Conservation (phyloP, 768 basidiomycete species). For the Tylopilus vinaceipallidus region DNA sequence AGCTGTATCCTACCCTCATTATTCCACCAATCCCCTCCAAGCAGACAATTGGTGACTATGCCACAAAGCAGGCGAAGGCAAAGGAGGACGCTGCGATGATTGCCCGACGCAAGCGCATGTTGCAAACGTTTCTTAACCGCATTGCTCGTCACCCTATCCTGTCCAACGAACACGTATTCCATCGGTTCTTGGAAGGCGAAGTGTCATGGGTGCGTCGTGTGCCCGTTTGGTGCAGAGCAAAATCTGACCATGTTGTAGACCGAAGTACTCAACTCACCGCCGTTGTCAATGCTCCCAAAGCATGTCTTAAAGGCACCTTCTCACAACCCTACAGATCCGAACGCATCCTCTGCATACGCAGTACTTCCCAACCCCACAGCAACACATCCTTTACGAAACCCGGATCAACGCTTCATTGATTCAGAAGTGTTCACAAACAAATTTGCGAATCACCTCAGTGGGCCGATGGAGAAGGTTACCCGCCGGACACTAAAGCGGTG, state of each 20-base stretch:
- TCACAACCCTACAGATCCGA: slow-evolving; percentile 86
- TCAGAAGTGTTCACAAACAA: slow-evolving; percentile 95
- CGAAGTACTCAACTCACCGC: slow-evolving; percentile 92
- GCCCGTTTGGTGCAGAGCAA: background rate
- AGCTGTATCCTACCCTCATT: slow-evolving; percentile 93
- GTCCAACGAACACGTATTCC: slow-evolving; percentile 94
- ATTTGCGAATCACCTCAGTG: slow-evolving; percentile 87
- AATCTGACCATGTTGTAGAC: slow-evolving; percentile 44
- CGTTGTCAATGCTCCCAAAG: slow-evolving; percentile 88
- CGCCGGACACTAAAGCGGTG: slow-evolving; percentile 90
- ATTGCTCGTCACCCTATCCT: slow-evolving; percentile 89
- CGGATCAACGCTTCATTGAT: slow-evolving; percentile 94
- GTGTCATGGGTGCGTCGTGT: slow-evolving; percentile 81
- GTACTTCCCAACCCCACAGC: slow-evolving; percentile 88
- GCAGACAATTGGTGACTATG: slow-evolving; percentile 94
- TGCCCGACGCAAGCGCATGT: slow-evolving; percentile 86
- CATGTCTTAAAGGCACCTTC: slow-evolving; percentile 95
- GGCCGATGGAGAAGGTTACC: slow-evolving; percentile 96
- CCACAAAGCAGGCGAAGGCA: slow-evolving; percentile 93
- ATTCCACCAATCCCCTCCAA: slow-evolving; percentile 98
- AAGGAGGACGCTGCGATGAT: slow-evolving; percentile 95
- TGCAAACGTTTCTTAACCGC: slow-evolving; percentile 93
- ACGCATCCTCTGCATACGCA: slow-evolving; percentile 69
- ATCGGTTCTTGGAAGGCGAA: slow-evolving; percentile 92
- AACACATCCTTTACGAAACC: slow-evolving; percentile 82